phyloP scores from a whole-genome alignment of 805 yeast genomes.

The Kuraishia cidri region DNA sequence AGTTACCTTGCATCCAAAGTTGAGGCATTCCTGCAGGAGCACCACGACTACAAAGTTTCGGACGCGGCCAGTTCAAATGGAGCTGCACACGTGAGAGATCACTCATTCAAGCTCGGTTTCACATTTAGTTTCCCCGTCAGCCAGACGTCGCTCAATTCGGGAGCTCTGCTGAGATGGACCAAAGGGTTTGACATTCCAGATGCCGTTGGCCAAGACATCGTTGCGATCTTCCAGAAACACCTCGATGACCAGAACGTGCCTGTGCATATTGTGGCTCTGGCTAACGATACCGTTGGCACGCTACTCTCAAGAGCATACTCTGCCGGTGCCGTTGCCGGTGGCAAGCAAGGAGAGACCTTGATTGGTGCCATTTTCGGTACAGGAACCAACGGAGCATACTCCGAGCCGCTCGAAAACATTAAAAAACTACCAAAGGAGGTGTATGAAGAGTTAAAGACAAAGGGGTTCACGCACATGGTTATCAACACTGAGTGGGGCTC shows the following conservation, averaged over 20 bases:
- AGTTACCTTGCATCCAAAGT: conserved; percentile 68
- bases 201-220: conserved; percentile 79
- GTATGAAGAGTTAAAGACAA: conserved; percentile 23
- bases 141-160: conserved; percentile 73
- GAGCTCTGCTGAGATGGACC: conserved; percentile 89
- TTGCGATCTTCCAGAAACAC: conserved; percentile 59
- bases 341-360: conserved; percentile 65
- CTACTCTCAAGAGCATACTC: conserved; percentile 81
- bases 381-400: conserved; percentile 95
- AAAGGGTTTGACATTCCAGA: conserved; percentile 88
- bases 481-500: conserved; percentile 98
- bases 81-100: conserved; percentile 5
- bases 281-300: conserved; percentile 96
- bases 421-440: conserved; percentile 54
- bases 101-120: conserved; percentile 69
- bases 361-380: conserved; percentile 94
- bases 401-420: conserved; percentile 67
- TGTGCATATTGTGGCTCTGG: conserved; percentile 75
- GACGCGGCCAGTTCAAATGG: conserved; percentile 8
- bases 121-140: conserved; percentile 91
- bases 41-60: conserved; percentile 34
- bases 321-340: conserved; percentile 39
- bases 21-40: conserved; percentile 50
- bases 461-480: conserved; percentile 64
- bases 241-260: conserved; percentile 52